phyloP scores from a whole-genome alignment of 164 flowering plant genomes.

The Aristolochia californica region DNA sequence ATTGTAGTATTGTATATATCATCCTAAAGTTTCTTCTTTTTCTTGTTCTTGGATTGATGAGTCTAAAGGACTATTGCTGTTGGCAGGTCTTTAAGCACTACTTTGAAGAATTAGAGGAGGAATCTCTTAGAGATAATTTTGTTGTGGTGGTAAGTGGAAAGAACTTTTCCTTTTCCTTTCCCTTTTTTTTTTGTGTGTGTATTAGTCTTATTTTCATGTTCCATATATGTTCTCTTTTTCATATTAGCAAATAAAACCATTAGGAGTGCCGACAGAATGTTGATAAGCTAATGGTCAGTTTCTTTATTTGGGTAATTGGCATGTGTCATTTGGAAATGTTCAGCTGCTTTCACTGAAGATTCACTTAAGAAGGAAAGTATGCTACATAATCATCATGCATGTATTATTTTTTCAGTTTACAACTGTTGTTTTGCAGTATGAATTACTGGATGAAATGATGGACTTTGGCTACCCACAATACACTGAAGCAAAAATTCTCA shows the following conservation, averaged over 20 bases:
- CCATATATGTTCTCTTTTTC: neutral
- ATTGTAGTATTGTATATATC: neutral
- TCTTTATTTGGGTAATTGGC: neutral
- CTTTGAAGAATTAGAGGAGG: conserved; percentile 96
- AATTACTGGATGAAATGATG: conserved; percentile 98
- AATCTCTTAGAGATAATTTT: conserved; percentile 93
- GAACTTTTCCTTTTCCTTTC: conserved; percentile 1
- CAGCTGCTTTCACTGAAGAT: too few relatives aligned
- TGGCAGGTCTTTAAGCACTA: conserved; percentile 89
- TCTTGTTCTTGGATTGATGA: neutral
- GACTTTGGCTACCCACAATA: conserved; percentile 99
- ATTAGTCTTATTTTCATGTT: neutral
- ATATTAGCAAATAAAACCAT: neutral
- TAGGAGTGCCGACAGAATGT: neutral
- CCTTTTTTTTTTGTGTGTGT: neutral
- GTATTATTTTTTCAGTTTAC: neutral
- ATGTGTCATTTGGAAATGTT: too few relatives aligned
- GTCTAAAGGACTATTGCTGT: neutral
- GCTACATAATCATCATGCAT: neutral
- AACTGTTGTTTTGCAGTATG: conserved; percentile 48
- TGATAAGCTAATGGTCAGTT: neutral
- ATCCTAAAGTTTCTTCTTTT: neutral
- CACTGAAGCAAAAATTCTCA: conserved; percentile 93
- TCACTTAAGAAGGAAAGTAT: too few relatives aligned
- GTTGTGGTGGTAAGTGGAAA: conserved; percentile 80